Percentiles rank a stretch among this genome's conserved stretches.
These are phyloP conservation scores for Elaeagnus macrophylla DNA, from an alignment of 306 rosid species.

Conservation along the genomic window DNA sequence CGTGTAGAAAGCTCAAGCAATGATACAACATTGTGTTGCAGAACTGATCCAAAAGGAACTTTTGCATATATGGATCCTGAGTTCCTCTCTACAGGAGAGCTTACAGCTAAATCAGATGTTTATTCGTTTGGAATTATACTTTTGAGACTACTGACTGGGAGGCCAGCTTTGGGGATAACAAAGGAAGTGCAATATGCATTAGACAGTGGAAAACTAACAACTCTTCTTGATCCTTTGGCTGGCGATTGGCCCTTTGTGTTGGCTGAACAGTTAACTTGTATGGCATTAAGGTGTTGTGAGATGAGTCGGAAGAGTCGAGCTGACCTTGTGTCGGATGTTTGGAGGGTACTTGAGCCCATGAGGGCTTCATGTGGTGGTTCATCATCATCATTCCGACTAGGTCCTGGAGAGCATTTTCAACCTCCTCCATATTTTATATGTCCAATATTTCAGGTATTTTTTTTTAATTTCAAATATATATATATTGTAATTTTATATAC, in stretches of 20 bases:
- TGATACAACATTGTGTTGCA: conserved; percentile 33
- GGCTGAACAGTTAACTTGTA: conserved; percentile 51
- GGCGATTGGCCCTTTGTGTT: conserved; percentile 83
- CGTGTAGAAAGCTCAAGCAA: conserved; percentile 28
- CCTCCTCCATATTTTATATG: conserved; percentile 69
- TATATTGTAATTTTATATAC: too few species aligned
- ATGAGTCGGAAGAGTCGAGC: conserved; percentile 51
- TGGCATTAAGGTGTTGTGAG: conserved; percentile 81
- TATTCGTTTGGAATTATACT: conserved; percentile 85
- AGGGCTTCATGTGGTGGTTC: conserved; percentile 47
- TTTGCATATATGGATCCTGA: conserved; percentile 75
- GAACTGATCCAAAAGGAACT: conserved; percentile 62
- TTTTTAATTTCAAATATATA: too few species aligned
- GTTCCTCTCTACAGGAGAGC: conserved; percentile 58
- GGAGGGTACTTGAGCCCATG: conserved; percentile 72
- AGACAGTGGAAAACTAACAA: conserved; percentile 41
- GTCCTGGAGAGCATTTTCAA: conserved; percentile 44
- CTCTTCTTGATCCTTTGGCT: conserved; percentile 75
- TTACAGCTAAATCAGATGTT: conserved; percentile 69
- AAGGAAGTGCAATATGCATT: conserved; percentile 50
- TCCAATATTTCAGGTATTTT: conserved; percentile 66
- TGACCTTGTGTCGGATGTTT: conserved; percentile 57
- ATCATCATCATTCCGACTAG: conserved; percentile 24
- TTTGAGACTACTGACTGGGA: conserved; percentile 59
- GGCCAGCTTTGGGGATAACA: conserved; percentile 46